These are phyloP conservation scores for Pyrenophora graminea DNA, from an alignment of 2,329 filamentous ascomycete genomes.

Conservation along the genomic window DNA sequence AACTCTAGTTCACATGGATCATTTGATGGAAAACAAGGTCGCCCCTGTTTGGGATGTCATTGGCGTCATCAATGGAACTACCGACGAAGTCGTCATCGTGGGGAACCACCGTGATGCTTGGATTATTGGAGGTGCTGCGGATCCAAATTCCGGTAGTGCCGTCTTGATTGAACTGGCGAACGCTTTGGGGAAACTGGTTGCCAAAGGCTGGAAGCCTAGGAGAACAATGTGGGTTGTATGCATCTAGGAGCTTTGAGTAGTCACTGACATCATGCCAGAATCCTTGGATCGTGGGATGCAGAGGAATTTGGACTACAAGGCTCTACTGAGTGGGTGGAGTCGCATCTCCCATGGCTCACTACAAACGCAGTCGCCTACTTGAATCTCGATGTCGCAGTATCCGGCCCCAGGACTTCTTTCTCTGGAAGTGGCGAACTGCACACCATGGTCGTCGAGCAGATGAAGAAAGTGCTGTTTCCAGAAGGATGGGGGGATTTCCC, in stretches of 20 bases:
- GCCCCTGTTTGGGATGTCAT: constrained; percentile 79
- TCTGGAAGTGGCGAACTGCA: constrained; percentile 49
- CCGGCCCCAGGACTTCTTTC: constrained; percentile 49
- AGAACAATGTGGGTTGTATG: constrained; percentile 52
- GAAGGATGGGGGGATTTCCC: constrained; percentile 42
- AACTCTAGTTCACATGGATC: constrained; percentile 52
- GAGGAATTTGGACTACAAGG: constrained; percentile 47
- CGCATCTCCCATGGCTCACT: constrained; percentile 54
- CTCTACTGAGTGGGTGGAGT: constrained; percentile 56
- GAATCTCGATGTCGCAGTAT: constrained; percentile 57
- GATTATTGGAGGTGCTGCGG: constrained; percentile 58
- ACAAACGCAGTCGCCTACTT: constrained; percentile 53
- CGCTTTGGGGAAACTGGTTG: constrained; percentile 53
- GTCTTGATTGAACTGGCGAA: constrained; percentile 56
- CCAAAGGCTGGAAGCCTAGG: constrained; percentile 57
- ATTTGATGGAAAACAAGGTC: constrained; percentile 78
- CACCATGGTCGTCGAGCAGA: constrained; percentile 36
- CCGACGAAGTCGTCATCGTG: constrained; percentile 58
- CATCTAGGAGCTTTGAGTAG: constrained; percentile 45
- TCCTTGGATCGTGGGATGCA: constrained; percentile 50
- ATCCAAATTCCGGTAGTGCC: constrained; percentile 57
- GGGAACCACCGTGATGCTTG: constrained; percentile 61
- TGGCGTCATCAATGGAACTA: constrained; percentile 67
- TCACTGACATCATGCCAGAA: constrained; percentile 45
- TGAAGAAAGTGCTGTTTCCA: constrained; percentile 51